Evolutionary conservation across 148 eudicot species (phyloP), one percentile per base, ranked within the genome.

Genomic region (Chenopodium album): DNA sequence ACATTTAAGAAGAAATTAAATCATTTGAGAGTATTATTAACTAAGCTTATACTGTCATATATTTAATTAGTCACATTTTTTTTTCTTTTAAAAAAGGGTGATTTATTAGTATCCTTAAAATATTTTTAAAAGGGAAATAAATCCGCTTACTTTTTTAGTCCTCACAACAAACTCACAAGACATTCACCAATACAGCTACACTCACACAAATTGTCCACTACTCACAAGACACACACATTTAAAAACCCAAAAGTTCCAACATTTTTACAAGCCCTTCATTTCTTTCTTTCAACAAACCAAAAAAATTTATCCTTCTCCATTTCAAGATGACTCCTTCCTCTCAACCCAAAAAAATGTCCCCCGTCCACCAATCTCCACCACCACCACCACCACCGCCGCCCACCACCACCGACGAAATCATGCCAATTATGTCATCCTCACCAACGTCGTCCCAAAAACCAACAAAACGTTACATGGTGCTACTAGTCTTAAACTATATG

Each of bases 401-500:
- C 26, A 20, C 76, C 74, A 67, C 77, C 60, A 3, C 23, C 4
- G 69, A 54, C 37, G 7, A 6, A 41, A 41, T 41, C 44, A 41
- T 41, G 44, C 44, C 44, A 41, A 77, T 69, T 28, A 78, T 37
- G 74, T 9, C 86, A 28, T 26, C 46, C 37, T 66, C 3, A 23
- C 12, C 64, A 34, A 9, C 78, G 13, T 16, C 82, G 8, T 17
- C 81, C 54, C 31, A 46, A 50, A 54, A 7, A 52, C 32, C 73
- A 10, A 23, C 76, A 26, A 37, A 85, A 52, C 78, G 78, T 17
- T 89, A 91, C 89, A 82, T 79, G 60, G 52, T 78, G 16, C 82
- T 93, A 26, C 68, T 93, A 60, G 82, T 20, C 60, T 37, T 90
- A 64, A 93, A 89, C 84, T 93, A 89, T 88, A 3, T 76, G 1